A percentile compares a stretch with the other conserved stretches of the same genome.
These are phyloP conservation scores for Bretziella fagacearum DNA, from an alignment of 2,329 filamentous ascomycete species.

Conservation along the genomic window DNA sequence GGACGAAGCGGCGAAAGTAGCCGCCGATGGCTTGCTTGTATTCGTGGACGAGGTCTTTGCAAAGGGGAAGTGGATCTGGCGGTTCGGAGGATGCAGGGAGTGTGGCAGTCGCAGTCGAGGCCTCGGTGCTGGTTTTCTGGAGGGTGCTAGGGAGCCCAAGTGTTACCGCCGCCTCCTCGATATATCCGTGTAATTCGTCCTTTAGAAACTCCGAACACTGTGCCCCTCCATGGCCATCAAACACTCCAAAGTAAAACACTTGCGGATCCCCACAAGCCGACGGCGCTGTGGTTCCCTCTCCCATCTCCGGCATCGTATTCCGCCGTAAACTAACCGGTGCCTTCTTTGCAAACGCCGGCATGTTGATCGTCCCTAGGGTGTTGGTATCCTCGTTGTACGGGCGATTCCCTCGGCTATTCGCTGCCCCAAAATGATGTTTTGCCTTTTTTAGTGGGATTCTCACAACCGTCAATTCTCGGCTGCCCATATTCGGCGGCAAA, in stretches of 20 bases:
- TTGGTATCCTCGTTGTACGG: conserved; percentile 87
- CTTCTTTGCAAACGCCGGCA: conserved; percentile 81
- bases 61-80: conserved; percentile 47
- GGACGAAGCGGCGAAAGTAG: conserved; percentile 83
- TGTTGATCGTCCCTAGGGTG: conserved; percentile 82
- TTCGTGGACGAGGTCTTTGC: conserved; percentile 51
- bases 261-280: conserved; percentile 78
- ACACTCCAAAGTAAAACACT: conserved; percentile 93
- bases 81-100: not conserved
- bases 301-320: conserved; percentile 25
- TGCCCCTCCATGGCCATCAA: conserved; percentile 83
- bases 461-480: conserved; percentile 75
- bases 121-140: not conserved
- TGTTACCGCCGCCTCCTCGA: conserved; percentile 60
- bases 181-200: conserved; percentile 72
- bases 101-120: not conserved
- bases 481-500: conserved; percentile 39
- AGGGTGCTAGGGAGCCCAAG: conserved; percentile 59
- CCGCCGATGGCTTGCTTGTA: conserved; percentile 81
- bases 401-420: conserved; percentile 61
- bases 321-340: conserved; percentile 43
- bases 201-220: conserved; percentile 78
- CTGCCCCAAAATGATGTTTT: conserved; percentile 87
- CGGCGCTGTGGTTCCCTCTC: conserved; percentile 52
- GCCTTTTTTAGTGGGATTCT: conserved; percentile 84